phyloP scores from a whole-genome alignment of 2,329 filamentous ascomycete genomes.

The Myriosclerotinia scirpicola region DNA sequence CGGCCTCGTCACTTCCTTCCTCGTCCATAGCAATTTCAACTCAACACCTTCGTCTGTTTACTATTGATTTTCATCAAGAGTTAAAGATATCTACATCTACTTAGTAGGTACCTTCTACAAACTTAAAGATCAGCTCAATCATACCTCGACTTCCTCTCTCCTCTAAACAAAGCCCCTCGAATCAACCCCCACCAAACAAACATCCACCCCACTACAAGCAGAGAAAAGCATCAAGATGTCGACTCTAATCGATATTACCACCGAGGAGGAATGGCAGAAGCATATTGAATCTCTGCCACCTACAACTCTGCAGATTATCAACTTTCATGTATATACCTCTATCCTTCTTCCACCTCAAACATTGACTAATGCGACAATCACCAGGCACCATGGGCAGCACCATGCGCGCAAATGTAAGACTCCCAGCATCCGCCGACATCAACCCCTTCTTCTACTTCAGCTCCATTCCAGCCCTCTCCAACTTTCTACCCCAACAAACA shows the following conservation, averaged over 20 bases:
- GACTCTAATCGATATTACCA: slow-evolving; percentile 73
- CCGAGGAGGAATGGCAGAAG: slow-evolving; percentile 70
- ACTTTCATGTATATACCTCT: slow-evolving; percentile 65
- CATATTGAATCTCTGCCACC: slow-evolving; percentile 65
- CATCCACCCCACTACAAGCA: slow-evolving; percentile 15
- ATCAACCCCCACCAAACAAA: slow-evolving; percentile 12
- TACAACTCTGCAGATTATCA: slow-evolving; percentile 76
- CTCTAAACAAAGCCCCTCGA: not conserved
- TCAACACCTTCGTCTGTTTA: not conserved
- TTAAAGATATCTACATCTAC: not conserved
- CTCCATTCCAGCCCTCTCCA: slow-evolving; percentile 85
- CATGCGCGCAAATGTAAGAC: slow-evolving; percentile 42
- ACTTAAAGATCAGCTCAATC: not conserved
- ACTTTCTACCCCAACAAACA: slow-evolving; percentile 67
- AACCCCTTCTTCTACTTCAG: slow-evolving; percentile 60
- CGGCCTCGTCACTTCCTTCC: not conserved
- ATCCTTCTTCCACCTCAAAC: not conserved
- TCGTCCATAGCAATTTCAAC: not conserved
- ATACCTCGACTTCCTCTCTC: not conserved
- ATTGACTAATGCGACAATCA: slow-evolving; percentile 20
- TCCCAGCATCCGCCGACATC: not conserved
- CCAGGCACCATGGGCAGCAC: slow-evolving; percentile 85
- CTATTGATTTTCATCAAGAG: not conserved
- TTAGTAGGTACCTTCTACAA: not conserved
- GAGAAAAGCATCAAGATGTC: slow-evolving; percentile 57